Evolutionary conservation across 108 stramenopile genomes (phyloP), one percentile per base, ranked within the genome.

Genomic region (Nitzschia inconspicua): DNA sequence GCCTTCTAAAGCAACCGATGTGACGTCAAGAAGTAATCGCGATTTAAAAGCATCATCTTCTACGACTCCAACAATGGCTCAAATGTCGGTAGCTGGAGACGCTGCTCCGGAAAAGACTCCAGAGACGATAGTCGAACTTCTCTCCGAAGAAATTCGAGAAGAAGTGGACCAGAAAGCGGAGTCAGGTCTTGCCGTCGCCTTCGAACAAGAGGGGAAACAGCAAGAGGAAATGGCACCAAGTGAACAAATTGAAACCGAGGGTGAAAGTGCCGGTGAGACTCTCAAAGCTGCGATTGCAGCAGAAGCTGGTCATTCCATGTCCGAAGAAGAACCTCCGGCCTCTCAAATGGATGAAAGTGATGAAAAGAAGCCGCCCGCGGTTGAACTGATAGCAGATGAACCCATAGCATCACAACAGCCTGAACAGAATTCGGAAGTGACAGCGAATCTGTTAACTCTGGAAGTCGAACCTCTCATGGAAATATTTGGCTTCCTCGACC

Each of bases 401-500:
- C n/a, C n/a, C n/a, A n/a, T n/a, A n/a, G n/a, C n/a, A n/a, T n/a
- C n/a, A n/a, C n/a, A n/a, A n/a, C n/a, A n/a, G n/a, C n/a, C n/a
- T n/a, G n/a, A n/a, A n/a, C n/a, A n/a, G n/a, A n/a, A n/a, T n/a
- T n/a, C n/a, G n/a, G n/a, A n/a, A n/a, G n/a, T n/a, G n/a, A n/a
- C n/a, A n/a, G n/a, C n/a, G n/a, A n/a, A n/a, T 22, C 63, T 83
- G 2, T 42, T 66, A 27, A 55, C 55, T 11, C 24, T 91, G 42
- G 77, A 91, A 47, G 68, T 72, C 43, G 58, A 69, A 32, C 65
- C 69, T 20, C 60, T 93, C 10, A 82, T 87, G 79, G 51, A 63
- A 7, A 76, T 93, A 16, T 89, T 87, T 73, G 69, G 75, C 23
- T 87, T 73, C 48, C 42, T 84, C 46, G 85, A 87, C 56, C 82